Percentiles rank a stretch among this genome's conserved stretches.
Evolutionary conservation across 768 basidiomycete genomes (phyloP).

Genomic region (Mycena rebaudengoi): DNA sequence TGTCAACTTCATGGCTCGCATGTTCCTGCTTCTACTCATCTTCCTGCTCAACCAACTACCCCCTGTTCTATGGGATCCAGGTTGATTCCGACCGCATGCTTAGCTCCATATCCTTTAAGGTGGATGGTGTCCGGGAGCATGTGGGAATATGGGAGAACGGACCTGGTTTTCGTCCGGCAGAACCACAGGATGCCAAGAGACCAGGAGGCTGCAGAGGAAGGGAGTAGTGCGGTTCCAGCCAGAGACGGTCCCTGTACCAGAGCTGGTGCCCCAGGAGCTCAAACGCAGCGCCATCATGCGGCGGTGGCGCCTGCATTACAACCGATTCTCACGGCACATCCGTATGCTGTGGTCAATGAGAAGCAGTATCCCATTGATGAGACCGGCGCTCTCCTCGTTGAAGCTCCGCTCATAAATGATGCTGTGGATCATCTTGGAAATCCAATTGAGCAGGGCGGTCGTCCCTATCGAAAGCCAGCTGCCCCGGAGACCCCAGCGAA

Average conservation of each 20-base stretch:
- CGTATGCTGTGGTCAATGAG: background rate
- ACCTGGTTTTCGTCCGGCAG: background rate
- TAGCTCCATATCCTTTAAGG: background rate
- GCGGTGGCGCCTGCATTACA: constrained; percentile 1
- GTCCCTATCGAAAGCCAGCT: background rate
- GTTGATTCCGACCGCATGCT: constrained; percentile 4
- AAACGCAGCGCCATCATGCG: background rate
- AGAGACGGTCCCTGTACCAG: too few relatives aligned
- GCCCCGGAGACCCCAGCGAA: background rate
- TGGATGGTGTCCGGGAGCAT: background rate
- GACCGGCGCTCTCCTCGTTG: background rate
- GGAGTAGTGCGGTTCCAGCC: too few relatives aligned
- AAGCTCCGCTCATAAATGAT: background rate
- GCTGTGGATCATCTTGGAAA: background rate
- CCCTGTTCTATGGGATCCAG: background rate
- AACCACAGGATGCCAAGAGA: background rate
- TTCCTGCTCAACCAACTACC: background rate
- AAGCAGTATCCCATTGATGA: background rate
- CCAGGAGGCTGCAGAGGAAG: too few relatives aligned
- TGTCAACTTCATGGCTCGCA: background rate
- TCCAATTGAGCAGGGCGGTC: constrained; percentile 3
- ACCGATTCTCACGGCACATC: background rate
- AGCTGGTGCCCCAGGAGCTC: background rate
- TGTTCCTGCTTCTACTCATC: background rate
- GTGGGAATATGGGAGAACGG: background rate